Percentiles rank a stretch among this genome's conserved stretches.
Evolutionary conservation across 225 moss, liverwort and hornwort genomes (phyloP).

Genomic region (Straminergon stramineum): DNA sequence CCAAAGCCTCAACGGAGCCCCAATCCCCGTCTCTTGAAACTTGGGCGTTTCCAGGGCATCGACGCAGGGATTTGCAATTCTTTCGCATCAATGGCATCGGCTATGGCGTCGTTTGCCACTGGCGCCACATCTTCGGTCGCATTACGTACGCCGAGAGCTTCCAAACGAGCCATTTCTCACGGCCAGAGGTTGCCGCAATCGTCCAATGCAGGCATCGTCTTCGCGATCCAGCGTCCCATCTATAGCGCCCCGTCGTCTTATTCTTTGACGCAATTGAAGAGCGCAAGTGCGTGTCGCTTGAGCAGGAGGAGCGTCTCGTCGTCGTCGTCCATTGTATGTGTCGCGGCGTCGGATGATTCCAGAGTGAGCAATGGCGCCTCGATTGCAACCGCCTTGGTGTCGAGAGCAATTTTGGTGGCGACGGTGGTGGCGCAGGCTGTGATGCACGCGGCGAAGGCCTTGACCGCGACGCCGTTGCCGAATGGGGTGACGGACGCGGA

Average conservation of each 20-base stretch:
- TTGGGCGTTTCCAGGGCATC: background rate
- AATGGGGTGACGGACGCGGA: slow-evolving; percentile 34
- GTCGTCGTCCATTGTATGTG: background rate
- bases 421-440: slow-evolving; percentile 18
- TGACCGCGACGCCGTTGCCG: slow-evolving; percentile 27
- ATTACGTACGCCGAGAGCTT: slow-evolving; percentile 1
- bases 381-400: background rate
- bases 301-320: background rate
- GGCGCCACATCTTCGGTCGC: background rate
- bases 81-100: slow-evolving; percentile 14
- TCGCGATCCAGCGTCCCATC: background rate
- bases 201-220: background rate
- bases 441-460: slow-evolving; percentile 5
- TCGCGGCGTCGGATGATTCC: background rate
- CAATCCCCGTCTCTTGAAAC: background rate
- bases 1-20: background rate
- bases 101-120: slow-evolving; percentile 28
- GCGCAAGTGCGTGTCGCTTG: background rate
- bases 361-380: background rate
- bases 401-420: slow-evolving; percentile 15
- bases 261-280: background rate
- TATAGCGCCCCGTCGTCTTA: background rate
- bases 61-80: background rate
- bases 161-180: background rate
- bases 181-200: slow-evolving; percentile 5